Base-by-base conservation (phyloP, 345 rosid genomes). In the Melaleuca alternifolia region DNA sequence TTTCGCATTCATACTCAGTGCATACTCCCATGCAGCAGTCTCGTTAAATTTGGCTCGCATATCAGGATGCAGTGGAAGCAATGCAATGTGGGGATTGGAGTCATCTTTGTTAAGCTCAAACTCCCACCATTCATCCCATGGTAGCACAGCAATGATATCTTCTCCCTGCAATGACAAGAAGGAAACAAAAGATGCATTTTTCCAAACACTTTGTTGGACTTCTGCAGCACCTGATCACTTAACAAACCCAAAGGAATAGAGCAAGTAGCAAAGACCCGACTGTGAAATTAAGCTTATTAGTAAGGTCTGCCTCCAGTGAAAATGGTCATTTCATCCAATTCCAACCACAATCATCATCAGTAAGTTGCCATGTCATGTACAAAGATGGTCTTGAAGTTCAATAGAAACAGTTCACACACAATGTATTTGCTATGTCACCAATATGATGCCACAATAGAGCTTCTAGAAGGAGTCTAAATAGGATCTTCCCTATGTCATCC, bases 51-150 rank as follows among this genome's bases (percentile, higher is more conserved):
- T 95, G 85, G 98, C 97, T 83, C 95, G 98, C 83, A 92, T 50
- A 87, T 95, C 96, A 87, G 96, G 99, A 92, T 92, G 98, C 92
- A 98, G 88, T 53, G 98, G 99, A 91, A 98, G 96, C 91, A 96
- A 90, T 41, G 98, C 97, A 65, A 98, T 94, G 77, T 98, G 99
- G 6, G 99, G 99, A 90, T 95, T 93, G 28, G 99, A 88, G 75
- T 98, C 96, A 90, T 98, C 99, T 89, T 92, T 95, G 81, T 92
- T 96, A 87, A 91, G 94, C 92, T 98, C 99, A 88, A 95, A 96
- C 51, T 98, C 97, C 99, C 99, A 98, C 99, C 99, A 96, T 90
- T 98, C 98, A 48, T 96, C 99, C 99, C 99, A 98, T 50, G 99
- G 95, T 84, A 96, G 37, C 84, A 96, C 50, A 24, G 98, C 96